Percentiles rank a stretch among this genome's conserved stretches.
Conservation (phyloP, 164 flowering plant species). For the Piper longum region DNA sequence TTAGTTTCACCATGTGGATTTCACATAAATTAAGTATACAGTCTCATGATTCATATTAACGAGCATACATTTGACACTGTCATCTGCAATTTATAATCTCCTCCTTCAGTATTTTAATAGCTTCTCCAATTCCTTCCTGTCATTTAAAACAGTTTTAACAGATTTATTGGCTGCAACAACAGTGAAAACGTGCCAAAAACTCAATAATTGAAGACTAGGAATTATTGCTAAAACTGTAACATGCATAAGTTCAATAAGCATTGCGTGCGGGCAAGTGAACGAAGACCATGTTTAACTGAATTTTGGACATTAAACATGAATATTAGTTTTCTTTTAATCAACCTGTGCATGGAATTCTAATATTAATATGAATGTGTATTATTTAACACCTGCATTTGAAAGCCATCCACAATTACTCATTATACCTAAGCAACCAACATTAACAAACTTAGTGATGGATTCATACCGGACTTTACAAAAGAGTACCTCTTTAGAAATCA, state of each 20-base stretch:
- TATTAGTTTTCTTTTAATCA: no score
- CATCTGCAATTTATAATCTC: slow-evolving; percentile 14
- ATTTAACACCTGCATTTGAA: no score
- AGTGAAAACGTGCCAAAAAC: not conserved
- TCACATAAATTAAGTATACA: not conserved
- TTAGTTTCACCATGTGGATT: not conserved
- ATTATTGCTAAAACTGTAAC: not conserved
- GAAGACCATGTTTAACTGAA: not conserved
- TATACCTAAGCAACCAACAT: not conserved
- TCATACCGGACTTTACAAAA: not conserved
- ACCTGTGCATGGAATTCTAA: no score
- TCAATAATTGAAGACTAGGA: not conserved
- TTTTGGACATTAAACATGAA: not conserved
- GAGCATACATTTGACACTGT: not conserved
- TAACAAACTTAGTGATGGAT: not conserved
- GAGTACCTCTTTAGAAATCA: slow-evolving; percentile 55
- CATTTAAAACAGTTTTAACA: slow-evolving; percentile 1
- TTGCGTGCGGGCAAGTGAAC: not conserved
- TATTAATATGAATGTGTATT: no score
- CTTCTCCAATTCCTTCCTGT: slow-evolving; percentile 61
- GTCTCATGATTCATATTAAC: not conserved
- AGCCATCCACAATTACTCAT: no score
- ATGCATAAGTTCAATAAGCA: not conserved
- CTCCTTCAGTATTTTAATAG: slow-evolving; percentile 49
- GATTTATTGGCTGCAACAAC: not conserved